phyloP scores from a whole-genome alignment of 23 red algal species.

The Gracilaria caudata region DNA sequence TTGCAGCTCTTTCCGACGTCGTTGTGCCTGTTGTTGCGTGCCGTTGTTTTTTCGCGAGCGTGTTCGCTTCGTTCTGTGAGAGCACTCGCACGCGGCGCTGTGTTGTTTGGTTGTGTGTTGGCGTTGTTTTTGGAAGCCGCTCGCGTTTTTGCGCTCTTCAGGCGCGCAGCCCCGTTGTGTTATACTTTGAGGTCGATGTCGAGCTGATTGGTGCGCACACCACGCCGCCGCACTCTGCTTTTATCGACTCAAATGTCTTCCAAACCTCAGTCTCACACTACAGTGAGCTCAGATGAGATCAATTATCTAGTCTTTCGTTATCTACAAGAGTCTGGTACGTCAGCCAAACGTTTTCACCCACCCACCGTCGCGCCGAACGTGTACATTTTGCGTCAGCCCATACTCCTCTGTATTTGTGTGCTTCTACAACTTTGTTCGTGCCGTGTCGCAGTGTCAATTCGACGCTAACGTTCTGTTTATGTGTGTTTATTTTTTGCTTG shows the following conservation, averaged over 20 bases:
- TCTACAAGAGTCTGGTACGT: constrained; percentile 94
- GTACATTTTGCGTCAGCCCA: not conserved
- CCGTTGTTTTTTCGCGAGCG: no score
- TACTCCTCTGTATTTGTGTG: not conserved
- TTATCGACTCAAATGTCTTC: constrained; percentile 32
- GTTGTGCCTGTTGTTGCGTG: no score
- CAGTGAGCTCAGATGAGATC: constrained; percentile 95
- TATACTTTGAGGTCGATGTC: not conserved
- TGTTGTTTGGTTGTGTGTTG: not conserved
- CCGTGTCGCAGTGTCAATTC: not conserved
- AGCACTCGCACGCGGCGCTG: no score
- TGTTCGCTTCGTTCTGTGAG: no score
- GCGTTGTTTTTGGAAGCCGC: not conserved
- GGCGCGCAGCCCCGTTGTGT: not conserved
- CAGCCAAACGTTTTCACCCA: not conserved
- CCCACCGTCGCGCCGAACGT: not conserved
- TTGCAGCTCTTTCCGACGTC: no score
- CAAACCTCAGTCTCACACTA: constrained; percentile 56
- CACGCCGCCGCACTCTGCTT: not conserved
- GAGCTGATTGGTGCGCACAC: not conserved
- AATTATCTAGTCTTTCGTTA: constrained; percentile 99
- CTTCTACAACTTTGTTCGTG: not conserved
- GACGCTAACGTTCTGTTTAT: not conserved
- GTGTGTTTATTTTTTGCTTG: not conserved
- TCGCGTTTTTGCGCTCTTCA: not conserved